A percentile compares a stretch with the other conserved stretches of the same genome.
These are phyloP conservation scores for Tuctoria greenei DNA, from an alignment of 176 grass and related monocot genomes.

Conservation along the genomic window DNA sequence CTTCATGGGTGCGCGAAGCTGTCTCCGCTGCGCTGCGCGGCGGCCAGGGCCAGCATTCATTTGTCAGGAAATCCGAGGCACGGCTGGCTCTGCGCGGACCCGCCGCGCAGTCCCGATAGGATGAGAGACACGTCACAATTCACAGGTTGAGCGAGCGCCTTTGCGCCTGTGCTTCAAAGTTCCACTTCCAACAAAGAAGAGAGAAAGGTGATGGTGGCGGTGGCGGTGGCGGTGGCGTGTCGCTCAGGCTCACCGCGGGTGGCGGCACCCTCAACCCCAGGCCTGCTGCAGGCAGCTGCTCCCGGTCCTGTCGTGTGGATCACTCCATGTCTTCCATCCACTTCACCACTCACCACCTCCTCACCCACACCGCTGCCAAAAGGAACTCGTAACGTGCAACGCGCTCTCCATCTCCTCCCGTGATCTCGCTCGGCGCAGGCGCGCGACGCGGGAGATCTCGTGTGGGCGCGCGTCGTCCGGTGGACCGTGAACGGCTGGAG, in stretches of 20 bases:
- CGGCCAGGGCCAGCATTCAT: no score
- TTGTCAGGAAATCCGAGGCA: background rate
- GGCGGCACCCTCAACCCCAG: background rate
- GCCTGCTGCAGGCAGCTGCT: background rate
- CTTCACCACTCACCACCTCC: background rate
- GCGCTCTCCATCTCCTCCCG: no score
- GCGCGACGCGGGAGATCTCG: slow-evolving; percentile 20
- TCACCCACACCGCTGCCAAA: background rate
- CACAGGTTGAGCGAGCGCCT: background rate
- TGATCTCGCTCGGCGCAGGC: no score
- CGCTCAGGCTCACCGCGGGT: background rate
- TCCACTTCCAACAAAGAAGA: no score
- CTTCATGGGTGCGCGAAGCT: background rate
- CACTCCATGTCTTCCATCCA: slow-evolving; percentile 49
- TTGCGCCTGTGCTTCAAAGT: no score
- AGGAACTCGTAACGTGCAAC: background rate
- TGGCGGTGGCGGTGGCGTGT: background rate
- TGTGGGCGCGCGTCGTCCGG: background rate
- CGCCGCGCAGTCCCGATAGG: background rate
- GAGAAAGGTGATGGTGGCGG: no score
- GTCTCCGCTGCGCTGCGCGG: background rate
- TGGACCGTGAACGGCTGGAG: no score
- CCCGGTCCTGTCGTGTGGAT: slow-evolving; percentile 38
- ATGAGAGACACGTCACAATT: slow-evolving; percentile 6
- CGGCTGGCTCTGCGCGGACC: background rate